These are phyloP conservation scores for Euphorbia neoarborescens DNA, from an alignment of 441 rosid genomes.

Conservation along the genomic window DNA sequence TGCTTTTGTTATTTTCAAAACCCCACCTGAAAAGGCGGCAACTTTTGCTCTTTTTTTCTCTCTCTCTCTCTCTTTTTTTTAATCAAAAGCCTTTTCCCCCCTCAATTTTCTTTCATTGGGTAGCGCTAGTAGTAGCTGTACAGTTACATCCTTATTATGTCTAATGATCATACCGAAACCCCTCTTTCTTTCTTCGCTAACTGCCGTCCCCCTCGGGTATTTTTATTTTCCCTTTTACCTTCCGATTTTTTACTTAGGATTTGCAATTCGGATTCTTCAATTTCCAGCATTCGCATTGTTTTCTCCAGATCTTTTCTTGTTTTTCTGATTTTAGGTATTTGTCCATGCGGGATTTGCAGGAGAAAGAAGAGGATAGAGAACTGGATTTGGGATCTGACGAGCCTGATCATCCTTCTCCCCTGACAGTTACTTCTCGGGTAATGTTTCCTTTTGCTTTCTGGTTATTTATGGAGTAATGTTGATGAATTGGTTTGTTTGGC, in stretches of 20 bases:
- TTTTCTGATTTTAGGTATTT: neutral
- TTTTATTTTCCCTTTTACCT: neutral
- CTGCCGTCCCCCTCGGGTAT: conserved; percentile 24
- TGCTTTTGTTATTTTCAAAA: neutral
- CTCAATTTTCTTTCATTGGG: conserved; percentile 7
- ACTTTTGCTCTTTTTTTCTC: neutral
- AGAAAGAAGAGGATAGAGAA: conserved; percentile 57
- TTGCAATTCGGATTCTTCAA: neutral
- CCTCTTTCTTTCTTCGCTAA: conserved; percentile 28
- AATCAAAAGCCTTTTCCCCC: conserved; percentile 10
- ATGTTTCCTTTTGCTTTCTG: neutral
- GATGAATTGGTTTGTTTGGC: neutral
- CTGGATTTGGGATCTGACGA: conserved; percentile 59
- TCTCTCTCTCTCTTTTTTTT: neutral
- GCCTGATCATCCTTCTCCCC: conserved; percentile 68
- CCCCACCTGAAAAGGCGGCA: conserved; percentile 27
- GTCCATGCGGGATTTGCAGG: conserved; percentile 39
- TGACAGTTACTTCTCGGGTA: conserved; percentile 94
- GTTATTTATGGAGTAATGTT: neutral
- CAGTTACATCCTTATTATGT: conserved; percentile 16
- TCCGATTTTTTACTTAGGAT: conserved; percentile 1
- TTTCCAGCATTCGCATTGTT: neutral
- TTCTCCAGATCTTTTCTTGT: neutral
- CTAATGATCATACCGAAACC: conserved; percentile 27
- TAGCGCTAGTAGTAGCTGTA: neutral